These are phyloP conservation scores for Backusella australiensis DNA, from an alignment of 192 early-diverging fungal genomes.

Conservation along the genomic window DNA sequence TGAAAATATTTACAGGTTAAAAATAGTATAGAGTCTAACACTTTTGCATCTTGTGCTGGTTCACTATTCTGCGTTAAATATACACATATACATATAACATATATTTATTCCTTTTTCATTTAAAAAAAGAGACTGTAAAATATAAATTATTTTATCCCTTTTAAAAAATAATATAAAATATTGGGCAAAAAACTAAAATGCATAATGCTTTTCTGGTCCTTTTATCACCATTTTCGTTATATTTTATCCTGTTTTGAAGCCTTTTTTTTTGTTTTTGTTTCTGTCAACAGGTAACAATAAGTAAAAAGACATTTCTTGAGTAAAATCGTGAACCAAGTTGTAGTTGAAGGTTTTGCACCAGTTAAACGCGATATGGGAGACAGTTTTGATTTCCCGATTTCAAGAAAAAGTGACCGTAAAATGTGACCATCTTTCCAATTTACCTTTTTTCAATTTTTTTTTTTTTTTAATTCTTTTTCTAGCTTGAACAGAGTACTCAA, in stretches of 20 bases:
- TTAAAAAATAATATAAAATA: not conserved
- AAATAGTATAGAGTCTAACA: not conserved
- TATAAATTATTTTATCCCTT: not conserved
- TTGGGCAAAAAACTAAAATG: not conserved
- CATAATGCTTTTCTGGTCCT: not conserved
- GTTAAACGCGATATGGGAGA: no score
- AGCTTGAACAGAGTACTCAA: not conserved
- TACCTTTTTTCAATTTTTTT: not conserved
- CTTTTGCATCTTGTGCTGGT: slow-evolving; percentile 3
- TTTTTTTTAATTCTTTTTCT: not conserved
- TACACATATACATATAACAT: not conserved
- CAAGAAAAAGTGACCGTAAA: not conserved
- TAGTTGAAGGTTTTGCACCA: not conserved
- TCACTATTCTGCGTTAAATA: not conserved
- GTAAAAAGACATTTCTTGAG: no score
- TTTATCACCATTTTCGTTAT: not conserved
- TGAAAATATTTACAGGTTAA: slow-evolving; percentile 54
- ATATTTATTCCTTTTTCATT: not conserved
- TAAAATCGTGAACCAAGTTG: no score
- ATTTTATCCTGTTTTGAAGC: not conserved
- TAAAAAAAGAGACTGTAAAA: not conserved
- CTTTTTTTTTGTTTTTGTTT: not conserved
- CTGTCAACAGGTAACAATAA: not conserved
- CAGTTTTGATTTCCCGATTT: not conserved
- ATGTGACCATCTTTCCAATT: not conserved